A percentile compares a stretch with the other conserved stretches of the same genome.
Conservation (phyloP, 345 rosid species). For the Corymbia maculata region DNA sequence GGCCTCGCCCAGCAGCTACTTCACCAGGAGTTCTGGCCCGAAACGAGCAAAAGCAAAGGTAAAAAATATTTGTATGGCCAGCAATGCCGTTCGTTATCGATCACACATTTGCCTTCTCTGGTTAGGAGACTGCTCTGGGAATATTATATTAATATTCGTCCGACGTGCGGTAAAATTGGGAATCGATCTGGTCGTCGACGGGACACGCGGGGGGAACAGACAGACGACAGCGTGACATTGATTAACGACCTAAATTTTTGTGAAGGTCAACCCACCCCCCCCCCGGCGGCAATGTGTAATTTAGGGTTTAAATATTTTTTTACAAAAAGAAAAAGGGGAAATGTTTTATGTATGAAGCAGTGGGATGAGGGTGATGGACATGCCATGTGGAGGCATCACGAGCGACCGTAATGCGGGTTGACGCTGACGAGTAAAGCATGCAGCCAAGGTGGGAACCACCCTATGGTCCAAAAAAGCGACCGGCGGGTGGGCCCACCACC, state of each 20-base stretch:
- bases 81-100: not conserved
- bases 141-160: not conserved
- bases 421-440: not conserved
- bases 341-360: not conserved
- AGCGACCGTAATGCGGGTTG: not conserved
- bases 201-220: too few species aligned
- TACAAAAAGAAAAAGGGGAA: not conserved
- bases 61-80: not conserved
- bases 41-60: not conserved
- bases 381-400: not conserved
- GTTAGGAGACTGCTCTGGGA: not conserved
- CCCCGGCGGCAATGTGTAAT: not conserved
- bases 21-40: not conserved
- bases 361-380: not conserved
- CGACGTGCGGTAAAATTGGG: not conserved
- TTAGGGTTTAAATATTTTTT: not conserved
- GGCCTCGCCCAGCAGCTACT: not conserved
- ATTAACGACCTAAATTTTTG: not conserved
- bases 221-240: not conserved
- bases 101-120: not conserved
- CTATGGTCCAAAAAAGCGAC: not conserved
- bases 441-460: not conserved
- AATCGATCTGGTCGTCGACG: not conserved
- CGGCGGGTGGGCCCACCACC: not conserved
- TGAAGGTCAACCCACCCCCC: not conserved